These are phyloP conservation scores for Casuarina cunninghamiana DNA, from an alignment of 306 rosid genomes.

Conservation along the genomic window DNA sequence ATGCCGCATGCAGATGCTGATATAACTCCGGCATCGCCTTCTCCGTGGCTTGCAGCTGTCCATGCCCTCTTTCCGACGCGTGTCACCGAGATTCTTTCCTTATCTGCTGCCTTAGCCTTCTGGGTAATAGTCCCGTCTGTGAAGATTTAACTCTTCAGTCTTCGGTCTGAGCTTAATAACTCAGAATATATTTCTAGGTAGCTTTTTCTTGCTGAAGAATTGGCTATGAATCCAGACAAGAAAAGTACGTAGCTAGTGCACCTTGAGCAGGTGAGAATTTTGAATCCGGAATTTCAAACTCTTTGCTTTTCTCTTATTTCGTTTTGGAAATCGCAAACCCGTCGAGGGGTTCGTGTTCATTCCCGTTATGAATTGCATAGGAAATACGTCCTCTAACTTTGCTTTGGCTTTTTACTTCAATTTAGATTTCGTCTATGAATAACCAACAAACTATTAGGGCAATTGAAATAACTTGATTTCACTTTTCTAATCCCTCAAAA, in stretches of 20 bases:
- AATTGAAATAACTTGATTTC: neutral
- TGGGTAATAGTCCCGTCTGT: neutral
- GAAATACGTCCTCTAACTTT: neutral
- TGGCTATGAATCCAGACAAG: neutral
- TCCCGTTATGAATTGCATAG: neutral
- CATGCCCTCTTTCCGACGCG: constrained; percentile 30
- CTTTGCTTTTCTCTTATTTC: no score
- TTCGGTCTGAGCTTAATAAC: neutral
- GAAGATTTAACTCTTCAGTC: neutral
- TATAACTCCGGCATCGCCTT: neutral
- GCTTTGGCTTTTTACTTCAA: neutral
- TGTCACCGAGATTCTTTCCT: constrained; percentile 1
- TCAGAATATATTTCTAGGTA: neutral
- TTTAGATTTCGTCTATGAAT: neutral
- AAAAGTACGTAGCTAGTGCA: neutral
- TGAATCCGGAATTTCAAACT: neutral
- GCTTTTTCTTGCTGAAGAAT: neutral
- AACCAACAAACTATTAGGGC: neutral
- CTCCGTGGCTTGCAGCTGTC: constrained; percentile 20
- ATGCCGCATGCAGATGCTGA: constrained; percentile 24
- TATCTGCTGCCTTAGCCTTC: neutral
- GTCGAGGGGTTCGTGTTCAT: neutral
- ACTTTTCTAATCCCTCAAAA: neutral
- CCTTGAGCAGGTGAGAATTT: constrained; percentile 10
- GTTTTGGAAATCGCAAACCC: neutral